Base-by-base conservation (phyloP, 495 filamentous ascomycete genomes). In the Apiosordaria backusii region DNA sequence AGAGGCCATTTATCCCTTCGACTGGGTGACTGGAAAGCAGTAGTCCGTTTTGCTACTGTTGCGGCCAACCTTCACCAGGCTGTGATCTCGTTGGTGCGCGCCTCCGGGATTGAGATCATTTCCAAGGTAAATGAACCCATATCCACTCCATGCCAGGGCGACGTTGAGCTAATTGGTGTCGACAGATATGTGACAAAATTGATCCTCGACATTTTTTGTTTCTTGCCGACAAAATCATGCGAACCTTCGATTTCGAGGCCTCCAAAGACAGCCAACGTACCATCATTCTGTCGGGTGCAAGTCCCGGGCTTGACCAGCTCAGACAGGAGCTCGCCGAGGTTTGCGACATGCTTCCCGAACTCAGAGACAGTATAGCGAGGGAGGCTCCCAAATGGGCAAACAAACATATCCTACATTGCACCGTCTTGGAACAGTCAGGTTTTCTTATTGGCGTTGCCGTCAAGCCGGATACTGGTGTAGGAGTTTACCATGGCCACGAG, bases 391-490 rank as follows among this genome's bases (percentile, higher is more conserved):
- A 79, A 69, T 82, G 78, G 76, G 82, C 80, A 4, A 65, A 65
- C 70, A 80, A 68, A 70, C 90, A 73, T 77, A 83, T 77, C 73
- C 87, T 64, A 78, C 87, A 73, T 69, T 97, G 77, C 60, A 89
- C 96, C 22, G 93, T 93, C 74, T 92, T 97, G 69, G 93, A 92
- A 10, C 92, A 96, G 72, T 84, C 97, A 16, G 96, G 95, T 2
- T 99, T 96, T 76, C 85, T 97, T 19, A 90, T 92, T 24, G 88
- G 89, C 0, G 87, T 97, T 23, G 83, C 84, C 0, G 75, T 90
- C 13, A 86, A 93, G 70, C 78, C 82, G 19, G 74, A 81, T 6
- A 86, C 84, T 7, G 88, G 89, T 0, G 78, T 82, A 61, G 85
- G 87, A 0, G 79, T 86, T 0, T 98, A 89, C 71, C 81, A 86